These are phyloP conservation scores for Articulospora tetracladia DNA, from an alignment of 495 filamentous ascomycete genomes.

Conservation along the genomic window DNA sequence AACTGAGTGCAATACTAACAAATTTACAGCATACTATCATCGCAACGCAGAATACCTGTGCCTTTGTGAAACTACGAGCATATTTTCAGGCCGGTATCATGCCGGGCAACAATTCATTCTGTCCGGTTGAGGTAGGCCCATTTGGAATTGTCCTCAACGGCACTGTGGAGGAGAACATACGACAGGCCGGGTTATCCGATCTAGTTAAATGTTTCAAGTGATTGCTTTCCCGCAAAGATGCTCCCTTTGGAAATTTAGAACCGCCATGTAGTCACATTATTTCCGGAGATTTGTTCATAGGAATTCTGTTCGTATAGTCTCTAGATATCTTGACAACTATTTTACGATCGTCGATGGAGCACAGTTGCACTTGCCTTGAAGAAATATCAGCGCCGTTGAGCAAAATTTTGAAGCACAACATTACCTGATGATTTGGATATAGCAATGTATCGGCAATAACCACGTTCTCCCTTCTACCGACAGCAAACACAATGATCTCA, in stretches of 20 bases:
- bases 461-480: background rate
- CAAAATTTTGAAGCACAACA: background rate
- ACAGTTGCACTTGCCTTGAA: background rate
- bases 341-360: background rate
- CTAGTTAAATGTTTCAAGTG: no score
- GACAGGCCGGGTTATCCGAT: background rate
- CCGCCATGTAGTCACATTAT: background rate
- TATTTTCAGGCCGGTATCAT: conserved; percentile 13
- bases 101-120: conserved; percentile 11
- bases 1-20: background rate
- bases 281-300: background rate
- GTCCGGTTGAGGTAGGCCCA: conserved; percentile 10
- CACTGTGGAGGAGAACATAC: background rate
- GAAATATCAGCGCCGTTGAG: background rate
- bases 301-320: background rate
- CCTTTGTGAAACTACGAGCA: conserved; percentile 1
- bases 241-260: no score
- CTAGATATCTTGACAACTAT: background rate
- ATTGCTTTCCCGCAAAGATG: no score
- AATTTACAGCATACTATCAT: conserved; percentile 10
- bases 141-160: background rate
- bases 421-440: background rate
- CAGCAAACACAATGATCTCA: background rate
- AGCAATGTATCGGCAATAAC: background rate
- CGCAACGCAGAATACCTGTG: conserved; percentile 7